Conservation (phyloP, 306 rosid species). For the Cercis canadensis region DNA sequence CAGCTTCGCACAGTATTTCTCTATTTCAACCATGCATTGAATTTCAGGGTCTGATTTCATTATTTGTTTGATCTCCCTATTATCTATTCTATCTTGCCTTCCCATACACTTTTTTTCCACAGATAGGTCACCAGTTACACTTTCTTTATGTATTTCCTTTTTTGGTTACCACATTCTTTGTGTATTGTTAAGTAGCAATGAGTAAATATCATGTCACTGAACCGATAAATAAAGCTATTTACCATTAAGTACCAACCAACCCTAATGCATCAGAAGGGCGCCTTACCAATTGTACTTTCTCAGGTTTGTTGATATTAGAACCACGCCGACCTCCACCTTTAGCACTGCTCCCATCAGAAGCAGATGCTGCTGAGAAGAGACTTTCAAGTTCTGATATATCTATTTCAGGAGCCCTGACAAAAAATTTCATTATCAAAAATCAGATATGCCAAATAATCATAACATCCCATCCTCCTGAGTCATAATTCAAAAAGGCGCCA, state of each 20-base stretch:
- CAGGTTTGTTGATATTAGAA: constrained; percentile 85
- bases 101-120: too few relatives aligned
- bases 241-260: background rate
- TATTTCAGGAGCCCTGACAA: constrained; percentile 91
- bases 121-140: too few relatives aligned
- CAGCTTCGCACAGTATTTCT: background rate
- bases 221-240: background rate
- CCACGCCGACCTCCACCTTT: constrained; percentile 88
- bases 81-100: too few relatives aligned
- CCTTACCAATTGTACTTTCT: constrained; percentile 94
- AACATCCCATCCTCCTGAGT: constrained; percentile 23
- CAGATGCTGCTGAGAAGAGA: constrained; percentile 91
- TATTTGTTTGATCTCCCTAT: too few relatives aligned
- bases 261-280: constrained; percentile 15
- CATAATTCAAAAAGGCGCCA: constrained; percentile 27
- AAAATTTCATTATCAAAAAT: constrained; percentile 37
- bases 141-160: too few relatives aligned
- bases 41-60: too few relatives aligned
- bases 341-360: constrained; percentile 66
- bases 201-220: background rate
- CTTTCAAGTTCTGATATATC: constrained; percentile 97
- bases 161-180: too few relatives aligned
- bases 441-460: constrained; percentile 40
- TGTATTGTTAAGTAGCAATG: too few relatives aligned
- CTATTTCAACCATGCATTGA: background rate